Evolutionary conservation across 495 filamentous ascomycete species (phyloP).

Genomic region (Aspergillus cavernicola): DNA sequence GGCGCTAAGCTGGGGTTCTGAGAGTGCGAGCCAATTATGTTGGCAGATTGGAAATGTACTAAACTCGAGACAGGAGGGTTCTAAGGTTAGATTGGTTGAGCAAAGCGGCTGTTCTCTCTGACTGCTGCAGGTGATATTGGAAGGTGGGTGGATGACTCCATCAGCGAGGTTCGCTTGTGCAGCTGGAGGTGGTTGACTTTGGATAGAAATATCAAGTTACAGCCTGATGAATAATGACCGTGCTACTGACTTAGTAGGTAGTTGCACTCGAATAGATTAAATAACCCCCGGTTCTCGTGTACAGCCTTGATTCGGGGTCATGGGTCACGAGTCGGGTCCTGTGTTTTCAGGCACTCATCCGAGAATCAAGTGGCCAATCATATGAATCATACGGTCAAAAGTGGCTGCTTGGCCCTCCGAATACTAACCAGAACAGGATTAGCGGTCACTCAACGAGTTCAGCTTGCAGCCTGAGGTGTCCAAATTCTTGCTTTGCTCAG

Average conservation of each 20-base stretch:
- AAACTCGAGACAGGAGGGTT: slow-evolving; percentile 3
- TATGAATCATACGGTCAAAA: background rate
- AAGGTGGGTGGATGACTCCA: background rate
- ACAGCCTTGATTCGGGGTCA: too few relatives aligned
- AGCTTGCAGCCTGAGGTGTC: slow-evolving; percentile 2
- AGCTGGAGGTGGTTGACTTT: too few relatives aligned
- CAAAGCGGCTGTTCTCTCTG: slow-evolving; percentile 15
- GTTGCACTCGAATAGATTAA: too few relatives aligned
- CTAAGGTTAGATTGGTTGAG: slow-evolving; percentile 16
- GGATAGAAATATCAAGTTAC: too few relatives aligned
- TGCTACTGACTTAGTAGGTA: too few relatives aligned
- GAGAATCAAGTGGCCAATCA: slow-evolving; percentile 2
- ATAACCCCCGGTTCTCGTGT: too few relatives aligned
- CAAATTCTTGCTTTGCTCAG: background rate
- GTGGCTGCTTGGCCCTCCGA: slow-evolving; percentile 11
- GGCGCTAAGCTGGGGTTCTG: slow-evolving; percentile 13
- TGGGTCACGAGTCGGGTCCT: too few relatives aligned
- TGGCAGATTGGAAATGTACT: background rate
- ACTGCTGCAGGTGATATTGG: slow-evolving; percentile 14
- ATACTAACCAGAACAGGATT: slow-evolving; percentile 1
- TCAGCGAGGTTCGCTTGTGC: background rate
- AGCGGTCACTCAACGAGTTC: background rate
- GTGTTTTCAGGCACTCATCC: slow-evolving; percentile 14
- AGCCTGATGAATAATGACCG: too few relatives aligned
- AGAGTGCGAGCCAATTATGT: slow-evolving; percentile 11